Percentiles rank a stretch among this genome's conserved stretches.
These are phyloP conservation scores for Triangularia setosa DNA, from an alignment of 2,329 filamentous ascomycete species.

Conservation along the genomic window DNA sequence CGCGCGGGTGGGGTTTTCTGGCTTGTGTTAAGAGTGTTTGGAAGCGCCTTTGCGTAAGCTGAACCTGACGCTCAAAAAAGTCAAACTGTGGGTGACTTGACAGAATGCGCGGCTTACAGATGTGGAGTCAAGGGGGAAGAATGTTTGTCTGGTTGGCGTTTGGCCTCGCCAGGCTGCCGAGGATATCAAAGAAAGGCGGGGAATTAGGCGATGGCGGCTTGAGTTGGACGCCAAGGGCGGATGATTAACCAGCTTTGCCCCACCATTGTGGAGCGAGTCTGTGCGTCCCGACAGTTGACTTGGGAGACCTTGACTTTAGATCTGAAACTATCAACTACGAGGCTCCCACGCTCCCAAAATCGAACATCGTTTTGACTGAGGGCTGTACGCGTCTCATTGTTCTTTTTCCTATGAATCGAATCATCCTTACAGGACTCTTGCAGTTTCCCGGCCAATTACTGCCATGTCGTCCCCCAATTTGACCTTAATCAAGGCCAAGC, in stretches of 20 bases:
- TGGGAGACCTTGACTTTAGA: background rate
- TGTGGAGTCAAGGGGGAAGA: background rate
- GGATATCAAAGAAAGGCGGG: background rate
- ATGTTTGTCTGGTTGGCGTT: background rate
- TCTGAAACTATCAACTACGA: background rate
- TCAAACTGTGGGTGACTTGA: background rate
- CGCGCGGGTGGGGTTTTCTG: background rate
- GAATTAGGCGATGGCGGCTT: background rate
- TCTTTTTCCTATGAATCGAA: background rate
- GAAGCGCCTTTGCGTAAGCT: background rate
- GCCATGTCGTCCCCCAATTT: background rate
- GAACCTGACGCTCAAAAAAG: background rate
- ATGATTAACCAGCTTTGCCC: background rate
- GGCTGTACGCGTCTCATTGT: background rate
- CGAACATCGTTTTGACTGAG: background rate
- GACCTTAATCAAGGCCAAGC: background rate
- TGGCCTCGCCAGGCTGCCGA: background rate
- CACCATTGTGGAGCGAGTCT: background rate
- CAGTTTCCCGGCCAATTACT: background rate
- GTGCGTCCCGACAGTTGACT: background rate
- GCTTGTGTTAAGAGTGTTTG: background rate
- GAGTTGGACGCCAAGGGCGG: background rate
- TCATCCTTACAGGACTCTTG: background rate
- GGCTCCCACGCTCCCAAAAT: background rate
- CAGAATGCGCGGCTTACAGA: background rate